Conservation (phyloP, 139 green algal genomes). For the Ettlia oleoabundans region DNA sequence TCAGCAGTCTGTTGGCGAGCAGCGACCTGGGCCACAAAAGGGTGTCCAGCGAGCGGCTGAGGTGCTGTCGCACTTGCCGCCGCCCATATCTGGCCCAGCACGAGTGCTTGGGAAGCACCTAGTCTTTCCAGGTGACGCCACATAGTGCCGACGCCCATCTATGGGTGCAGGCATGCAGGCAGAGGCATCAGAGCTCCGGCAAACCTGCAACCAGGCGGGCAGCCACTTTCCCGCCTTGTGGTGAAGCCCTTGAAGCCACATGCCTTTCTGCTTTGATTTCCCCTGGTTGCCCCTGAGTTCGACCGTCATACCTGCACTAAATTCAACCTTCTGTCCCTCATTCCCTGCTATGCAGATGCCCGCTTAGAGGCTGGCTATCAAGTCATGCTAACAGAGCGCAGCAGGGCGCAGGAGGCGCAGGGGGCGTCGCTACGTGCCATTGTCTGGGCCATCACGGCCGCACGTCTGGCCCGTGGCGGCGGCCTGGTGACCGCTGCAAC, state of each 20-base stretch:
- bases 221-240: neutral
- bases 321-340: neutral
- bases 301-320: too few species aligned
- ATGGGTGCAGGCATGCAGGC: neutral
- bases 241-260: neutral
- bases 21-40: neutral
- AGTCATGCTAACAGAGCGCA: neutral
- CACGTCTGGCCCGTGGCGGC: neutral
- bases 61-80: neutral
- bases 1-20: too few species aligned
- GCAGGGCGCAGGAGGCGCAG: neutral
- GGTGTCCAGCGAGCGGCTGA: neutral
- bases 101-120: constrained; percentile 1
- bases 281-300: neutral
- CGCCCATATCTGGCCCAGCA: too few species aligned
- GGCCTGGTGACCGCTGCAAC: neutral
- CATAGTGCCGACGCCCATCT: neutral
- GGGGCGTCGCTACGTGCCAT: neutral
- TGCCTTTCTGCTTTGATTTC: neutral
- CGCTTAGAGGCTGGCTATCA: neutral
- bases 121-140: neutral
- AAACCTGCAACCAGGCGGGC: neutral
- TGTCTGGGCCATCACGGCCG: neutral
- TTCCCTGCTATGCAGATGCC: neutral
- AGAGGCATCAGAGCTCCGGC: too few species aligned